phyloP scores from a whole-genome alignment of 1,284 basidiomycete species.

The Anthracocystis setariae region DNA sequence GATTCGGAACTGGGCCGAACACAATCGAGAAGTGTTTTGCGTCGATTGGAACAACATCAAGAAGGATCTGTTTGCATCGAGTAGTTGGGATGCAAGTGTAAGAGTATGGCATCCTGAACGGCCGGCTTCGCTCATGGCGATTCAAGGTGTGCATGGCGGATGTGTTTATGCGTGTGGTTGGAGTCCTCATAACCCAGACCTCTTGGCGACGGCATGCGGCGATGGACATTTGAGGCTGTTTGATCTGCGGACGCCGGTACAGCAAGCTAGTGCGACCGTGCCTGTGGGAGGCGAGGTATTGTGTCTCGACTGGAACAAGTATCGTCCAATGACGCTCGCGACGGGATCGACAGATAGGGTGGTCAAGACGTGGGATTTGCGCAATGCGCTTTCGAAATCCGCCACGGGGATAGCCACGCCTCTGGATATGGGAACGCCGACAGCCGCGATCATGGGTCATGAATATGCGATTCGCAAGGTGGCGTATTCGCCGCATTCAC shows the following conservation, averaged over 20 bases:
- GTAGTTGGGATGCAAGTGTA: conserved; percentile 87
- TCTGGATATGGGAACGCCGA: conserved; percentile 27
- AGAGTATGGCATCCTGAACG: conserved; percentile 90
- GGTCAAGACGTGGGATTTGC: conserved; percentile 81
- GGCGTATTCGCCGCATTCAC: conserved; percentile 72
- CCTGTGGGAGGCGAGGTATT: conserved; percentile 70
- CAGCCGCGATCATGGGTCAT: conserved; percentile 68
- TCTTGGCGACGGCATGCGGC: conserved; percentile 83
- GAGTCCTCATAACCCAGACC: conserved; percentile 86
- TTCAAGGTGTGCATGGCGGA: conserved; percentile 81
- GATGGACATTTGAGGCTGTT: conserved; percentile 71
- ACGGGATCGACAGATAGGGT: conserved; percentile 82
- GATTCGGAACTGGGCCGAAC: conserved; percentile 91
- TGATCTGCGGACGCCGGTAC: conserved; percentile 46
- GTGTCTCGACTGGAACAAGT: conserved; percentile 92
- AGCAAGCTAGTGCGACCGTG: conserved; percentile 19
- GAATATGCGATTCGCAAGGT: conserved; percentile 71
- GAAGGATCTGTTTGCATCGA: conserved; percentile 86
- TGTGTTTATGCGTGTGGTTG: conserved; percentile 90
- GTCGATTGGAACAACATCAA: conserved; percentile 96
- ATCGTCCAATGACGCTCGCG: conserved; percentile 80
- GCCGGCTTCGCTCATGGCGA: conserved; percentile 79
- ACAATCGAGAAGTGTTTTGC: conserved; percentile 89
- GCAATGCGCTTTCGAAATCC: conserved; percentile 16
- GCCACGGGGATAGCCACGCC: neutral